Percentiles rank a stretch among this genome's conserved stretches.
Evolutionary conservation across 2,329 filamentous ascomycete genomes (phyloP).

Genomic region (Ophiocordyceps sinensis): DNA sequence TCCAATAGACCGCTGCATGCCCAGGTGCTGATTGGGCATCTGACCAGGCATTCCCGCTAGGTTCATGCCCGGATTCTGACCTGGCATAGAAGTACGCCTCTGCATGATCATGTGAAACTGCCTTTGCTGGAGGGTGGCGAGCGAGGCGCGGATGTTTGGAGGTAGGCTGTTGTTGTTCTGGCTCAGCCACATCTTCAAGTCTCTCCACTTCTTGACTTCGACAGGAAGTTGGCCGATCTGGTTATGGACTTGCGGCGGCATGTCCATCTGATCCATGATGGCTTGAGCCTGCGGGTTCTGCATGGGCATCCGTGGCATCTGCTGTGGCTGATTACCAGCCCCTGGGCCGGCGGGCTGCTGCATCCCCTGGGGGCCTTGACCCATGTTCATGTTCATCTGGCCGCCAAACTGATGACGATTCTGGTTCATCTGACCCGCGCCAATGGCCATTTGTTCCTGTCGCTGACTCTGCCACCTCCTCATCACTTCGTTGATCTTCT

Average conservation of each 20-base stretch:
- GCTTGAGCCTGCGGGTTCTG: conserved; percentile 19
- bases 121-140: conserved; percentile 20
- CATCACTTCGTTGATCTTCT: conserved; percentile 38
- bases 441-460: conserved; percentile 19
- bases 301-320: conserved; percentile 11
- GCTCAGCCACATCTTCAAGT: conserved; percentile 27
- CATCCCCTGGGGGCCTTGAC: conserved; percentile 15
- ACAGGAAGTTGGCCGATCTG: conserved; percentile 19
- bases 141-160: conserved; percentile 15
- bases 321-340: conserved; percentile 4
- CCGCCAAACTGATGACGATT: conserved; percentile 16
- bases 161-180: conserved; percentile 21
- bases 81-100: conserved; percentile 14
- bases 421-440: conserved; percentile 15
- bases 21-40: conserved; percentile 11
- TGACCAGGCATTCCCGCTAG: conserved; percentile 10
- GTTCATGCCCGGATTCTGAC: conserved; percentile 15
- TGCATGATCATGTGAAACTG: conserved; percentile 23
- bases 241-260: conserved; percentile 22
- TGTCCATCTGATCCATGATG: conserved; percentile 33
- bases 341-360: conserved; percentile 12
- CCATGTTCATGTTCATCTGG: conserved; percentile 18
- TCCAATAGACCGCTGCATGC: conserved; percentile 10
- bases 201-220: conserved; percentile 34
- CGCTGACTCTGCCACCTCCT: conserved; percentile 29